Evolutionary conservation across 2,329 filamentous ascomycete genomes (phyloP).

Genomic region (Dothideomycetidae sp.): DNA sequence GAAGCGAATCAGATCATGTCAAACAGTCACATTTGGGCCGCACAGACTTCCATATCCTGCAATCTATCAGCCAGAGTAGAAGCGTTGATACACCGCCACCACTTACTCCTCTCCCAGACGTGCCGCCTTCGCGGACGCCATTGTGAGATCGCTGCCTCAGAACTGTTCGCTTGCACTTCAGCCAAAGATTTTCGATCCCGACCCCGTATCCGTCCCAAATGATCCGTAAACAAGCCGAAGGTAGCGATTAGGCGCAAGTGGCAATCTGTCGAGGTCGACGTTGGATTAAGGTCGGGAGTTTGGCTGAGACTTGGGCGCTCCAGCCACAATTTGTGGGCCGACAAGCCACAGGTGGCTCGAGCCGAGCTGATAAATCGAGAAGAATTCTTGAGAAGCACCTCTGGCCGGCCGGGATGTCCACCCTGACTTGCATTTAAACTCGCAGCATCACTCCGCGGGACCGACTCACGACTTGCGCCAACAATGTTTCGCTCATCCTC

Average conservation of each 20-base stretch:
- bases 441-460: too few relatives aligned
- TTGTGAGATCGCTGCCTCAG: too few relatives aligned
- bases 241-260: too few relatives aligned
- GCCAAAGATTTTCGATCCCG: too few relatives aligned
- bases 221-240: too few relatives aligned
- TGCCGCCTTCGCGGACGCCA: conserved; percentile 44
- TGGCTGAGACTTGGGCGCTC: background rate
- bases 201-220: too few relatives aligned
- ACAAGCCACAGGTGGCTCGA: background rate
- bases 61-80: conserved; percentile 19
- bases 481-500: conserved; percentile 39
- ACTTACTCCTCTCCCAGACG: conserved; percentile 62
- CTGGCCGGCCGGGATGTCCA: background rate
- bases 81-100: conserved; percentile 13
- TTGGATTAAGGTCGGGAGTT: background rate
- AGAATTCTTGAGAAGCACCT: conserved; percentile 12
- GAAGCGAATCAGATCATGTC: too few relatives aligned
- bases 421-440: too few relatives aligned
- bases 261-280: too few relatives aligned
- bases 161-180: too few relatives aligned
- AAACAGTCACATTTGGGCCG: too few relatives aligned
- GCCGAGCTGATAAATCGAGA: conserved; percentile 10
- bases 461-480: too few relatives aligned
- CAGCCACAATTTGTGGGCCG: background rate
- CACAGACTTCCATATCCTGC: conserved; percentile 84